A percentile compares a stretch with the other conserved stretches of the same genome.
phyloP scores from a whole-genome alignment of 768 basidiomycete species.

The Pulveroboletus sp. region DNA sequence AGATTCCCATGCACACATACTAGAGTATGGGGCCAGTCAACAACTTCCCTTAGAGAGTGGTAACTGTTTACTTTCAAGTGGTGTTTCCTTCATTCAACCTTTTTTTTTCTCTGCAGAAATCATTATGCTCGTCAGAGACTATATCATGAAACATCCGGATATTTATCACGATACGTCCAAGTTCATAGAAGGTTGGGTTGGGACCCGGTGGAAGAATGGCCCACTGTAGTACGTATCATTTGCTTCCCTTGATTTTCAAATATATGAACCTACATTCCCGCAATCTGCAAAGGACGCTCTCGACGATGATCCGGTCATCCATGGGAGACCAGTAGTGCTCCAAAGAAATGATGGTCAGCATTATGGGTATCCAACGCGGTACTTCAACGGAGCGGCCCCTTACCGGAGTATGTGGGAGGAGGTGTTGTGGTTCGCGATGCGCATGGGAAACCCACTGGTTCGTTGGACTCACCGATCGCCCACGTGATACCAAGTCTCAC shows the following conservation, averaged over 20 bases:
- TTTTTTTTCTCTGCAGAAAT: slow-evolving; percentile 42
- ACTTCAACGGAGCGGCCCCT: slow-evolving; percentile 51
- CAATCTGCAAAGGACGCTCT: slow-evolving; percentile 55
- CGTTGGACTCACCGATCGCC: slow-evolving; percentile 8
- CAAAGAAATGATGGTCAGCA: slow-evolving; percentile 88
- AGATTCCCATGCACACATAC: slow-evolving; percentile 78
- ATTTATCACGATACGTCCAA: slow-evolving; percentile 51
- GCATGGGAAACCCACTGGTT: slow-evolving; percentile 67
- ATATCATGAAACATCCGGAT: slow-evolving; percentile 55
- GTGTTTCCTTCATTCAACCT: not conserved
- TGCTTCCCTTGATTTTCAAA: not conserved
- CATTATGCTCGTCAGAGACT: slow-evolving; percentile 54
- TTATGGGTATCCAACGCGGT: slow-evolving; percentile 75
- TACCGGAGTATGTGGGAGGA: slow-evolving; percentile 71
- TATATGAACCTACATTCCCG: not conserved
- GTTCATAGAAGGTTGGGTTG: slow-evolving; percentile 82
- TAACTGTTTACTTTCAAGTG: slow-evolving; percentile 22
- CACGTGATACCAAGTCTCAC: slow-evolving; percentile 3
- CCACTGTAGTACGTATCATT: slow-evolving; percentile 53
- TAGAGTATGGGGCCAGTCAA: slow-evolving; percentile 70
- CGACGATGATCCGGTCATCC: slow-evolving; percentile 63
- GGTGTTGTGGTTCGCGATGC: slow-evolving; percentile 72
- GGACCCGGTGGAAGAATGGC: slow-evolving; percentile 63
- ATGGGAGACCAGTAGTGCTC: slow-evolving; percentile 66
- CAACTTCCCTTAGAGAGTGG: slow-evolving; percentile 63